Percentiles rank a stretch among this genome's conserved stretches.
Evolutionary conservation across 192 early-diverging fungal species (phyloP).

Genomic region (Coemansia sp.): DNA sequence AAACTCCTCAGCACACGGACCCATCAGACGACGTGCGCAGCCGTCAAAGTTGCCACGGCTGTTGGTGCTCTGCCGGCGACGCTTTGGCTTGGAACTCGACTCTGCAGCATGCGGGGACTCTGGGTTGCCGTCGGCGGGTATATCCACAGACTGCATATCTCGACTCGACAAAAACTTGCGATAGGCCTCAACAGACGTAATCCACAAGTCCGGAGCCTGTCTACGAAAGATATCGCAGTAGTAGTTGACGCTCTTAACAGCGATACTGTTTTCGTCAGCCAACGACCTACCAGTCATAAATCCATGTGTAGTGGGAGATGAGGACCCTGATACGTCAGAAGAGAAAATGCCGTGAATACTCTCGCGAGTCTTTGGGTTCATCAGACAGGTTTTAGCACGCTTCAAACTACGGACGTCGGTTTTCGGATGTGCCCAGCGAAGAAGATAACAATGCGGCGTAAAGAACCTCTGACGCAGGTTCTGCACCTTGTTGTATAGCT

Average conservation of each 20-base stretch:
- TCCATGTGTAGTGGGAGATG: neutral
- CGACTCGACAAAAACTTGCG: slow-evolving; percentile 26
- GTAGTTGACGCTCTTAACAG: slow-evolving; percentile 53
- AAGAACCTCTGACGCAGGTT: slow-evolving; percentile 43
- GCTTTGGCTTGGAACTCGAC: slow-evolving; percentile 1
- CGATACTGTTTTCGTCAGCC: neutral
- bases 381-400: slow-evolving; percentile 41
- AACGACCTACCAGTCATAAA: neutral
- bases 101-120: neutral
- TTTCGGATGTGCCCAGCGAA: slow-evolving; percentile 44
- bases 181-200: slow-evolving; percentile 39
- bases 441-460: slow-evolving; percentile 48
- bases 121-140: neutral
- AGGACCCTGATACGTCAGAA: slow-evolving; percentile 10
- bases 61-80: slow-evolving; percentile 1
- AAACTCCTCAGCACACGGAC: neutral
- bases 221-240: slow-evolving; percentile 51
- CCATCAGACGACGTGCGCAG: neutral
- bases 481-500: too few species aligned
- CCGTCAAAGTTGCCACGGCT: neutral
- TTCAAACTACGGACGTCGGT: slow-evolving; percentile 25
- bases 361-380: slow-evolving; percentile 46
- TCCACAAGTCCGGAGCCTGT: slow-evolving; percentile 35
- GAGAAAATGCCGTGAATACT: slow-evolving; percentile 52
- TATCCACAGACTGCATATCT: slow-evolving; percentile 20